Evolutionary conservation across 257 asterid species (phyloP), one percentile per base, ranked within the genome.

Genomic region (Petrea volubilis): DNA sequence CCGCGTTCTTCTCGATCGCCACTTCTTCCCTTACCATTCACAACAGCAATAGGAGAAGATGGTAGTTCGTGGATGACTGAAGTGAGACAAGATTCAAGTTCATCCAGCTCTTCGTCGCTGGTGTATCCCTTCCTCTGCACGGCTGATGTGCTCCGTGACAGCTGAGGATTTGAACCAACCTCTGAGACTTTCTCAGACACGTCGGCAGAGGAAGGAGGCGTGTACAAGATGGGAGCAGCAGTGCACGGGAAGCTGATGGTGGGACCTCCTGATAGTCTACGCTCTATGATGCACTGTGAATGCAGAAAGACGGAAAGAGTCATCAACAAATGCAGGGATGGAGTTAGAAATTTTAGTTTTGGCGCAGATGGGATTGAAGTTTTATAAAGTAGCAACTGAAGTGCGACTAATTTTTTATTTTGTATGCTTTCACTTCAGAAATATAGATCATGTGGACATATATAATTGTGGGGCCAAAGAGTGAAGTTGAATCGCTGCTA

Each of bases 81-180:
- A 12, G 80, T 52, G 41, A 88, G 82, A 56, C 96, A 90, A 58
- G 83, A 79, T 77, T 92, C 94, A 53, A 92, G 76, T 69, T 90
- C 98, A 34, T 86, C 96, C 43, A 95, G 84, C 81, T 91, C 98
- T 69, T 91, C 99, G 3, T 92, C 98, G 14, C 98, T 92, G 25
- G 98, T 88, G 82, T 92, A 90, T 41, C 97, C 99, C 78, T 95
- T 95, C 74, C 94, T 87, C 84, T 84, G 97, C 62, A 88, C 81
- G 0, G 86, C 63, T 46, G 99, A 89, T 61, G 97, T 80, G 29
- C 88, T 89, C 75, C 86, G 52, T 13, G 84, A 84, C 27, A 88
- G 69, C 53, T 78, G 83, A 56, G 81, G 70, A 50, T 70, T 73
- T 59, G 82, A 79, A 15, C 86, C 82, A 0, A 79, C 86, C 77